Base-by-base conservation (phyloP, 768 basidiomycete species). In the Coprinopsis strossmayeri region DNA sequence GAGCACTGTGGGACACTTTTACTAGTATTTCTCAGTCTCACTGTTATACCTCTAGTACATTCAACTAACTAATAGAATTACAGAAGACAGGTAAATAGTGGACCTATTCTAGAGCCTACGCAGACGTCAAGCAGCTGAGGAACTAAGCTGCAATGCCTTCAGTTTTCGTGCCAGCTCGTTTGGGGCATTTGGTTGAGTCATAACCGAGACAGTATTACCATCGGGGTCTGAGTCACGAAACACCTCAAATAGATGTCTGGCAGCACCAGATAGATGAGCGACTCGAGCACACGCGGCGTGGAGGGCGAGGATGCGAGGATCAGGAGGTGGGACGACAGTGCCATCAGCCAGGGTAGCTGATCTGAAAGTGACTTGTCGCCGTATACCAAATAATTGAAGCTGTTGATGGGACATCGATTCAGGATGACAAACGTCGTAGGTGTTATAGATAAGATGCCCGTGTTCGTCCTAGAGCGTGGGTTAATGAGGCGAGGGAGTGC, bases 221-320 rank as follows among this genome's bases (percentile, higher is more conserved):
- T 18, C 38, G 12, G 18, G 18, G 43, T 65, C 66, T 21, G 56
- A 20, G 20, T 63, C 53, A 18, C 57, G 37, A 13, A 49, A 53
- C 17, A 57, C 18, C 12, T 46, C 51, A 24, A 58, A 53, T 4
- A 65, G 49, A 50, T 64, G 55, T 46, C 61, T 61, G 10, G 42
- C 55, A 12, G 63, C 66, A 30, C 67, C 64, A 13, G 66, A 69
- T 39, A 67, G 52, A 54, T 66, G 61, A 12, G 59, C 62, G 38
- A 64, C 54, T 38, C 51, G 51, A 11, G 65, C 60, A 51, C 61
- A 63, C n/a, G 62, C 55, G 18, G 62, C 67, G 42, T 68, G 67
- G 40, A 67, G 46, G 10, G 48, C 49, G 4, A 69, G 56, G 41
- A 32, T 32, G 18, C 40, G 48, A 7, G 61, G 59, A 34, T 53